Conservation (phyloP, 202 grass and related monocot genomes). For the Carex arenaria region DNA sequence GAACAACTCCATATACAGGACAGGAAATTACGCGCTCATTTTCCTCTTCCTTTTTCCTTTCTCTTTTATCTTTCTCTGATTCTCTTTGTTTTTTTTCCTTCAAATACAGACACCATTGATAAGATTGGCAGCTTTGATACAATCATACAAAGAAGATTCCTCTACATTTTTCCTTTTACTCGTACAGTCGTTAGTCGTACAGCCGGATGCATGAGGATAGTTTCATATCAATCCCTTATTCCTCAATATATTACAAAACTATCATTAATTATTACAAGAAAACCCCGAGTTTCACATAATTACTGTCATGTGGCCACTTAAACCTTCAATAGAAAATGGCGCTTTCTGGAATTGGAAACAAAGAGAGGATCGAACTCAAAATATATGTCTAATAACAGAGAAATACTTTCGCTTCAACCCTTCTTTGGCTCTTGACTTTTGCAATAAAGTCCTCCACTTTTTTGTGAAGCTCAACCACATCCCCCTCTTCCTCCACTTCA, state of each 20-base stretch:
- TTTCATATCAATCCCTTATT: slow-evolving; percentile 2
- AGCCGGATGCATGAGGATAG: neutral
- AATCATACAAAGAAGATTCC: slow-evolving; percentile 30
- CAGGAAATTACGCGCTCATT: neutral
- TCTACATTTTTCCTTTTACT: neutral
- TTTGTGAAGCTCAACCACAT: slow-evolving; percentile 57
- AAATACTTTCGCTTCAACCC: slow-evolving; percentile 49
- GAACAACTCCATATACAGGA: no score
- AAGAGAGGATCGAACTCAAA: neutral
- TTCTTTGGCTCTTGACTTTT: slow-evolving; percentile 82
- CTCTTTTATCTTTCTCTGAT: neutral
- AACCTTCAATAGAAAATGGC: neutral
- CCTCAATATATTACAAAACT: neutral
- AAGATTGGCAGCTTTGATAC: slow-evolving; percentile 24
- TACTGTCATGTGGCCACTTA: neutral
- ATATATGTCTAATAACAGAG: slow-evolving; percentile 11
- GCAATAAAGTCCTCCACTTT: slow-evolving; percentile 95
- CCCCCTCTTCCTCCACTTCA: slow-evolving; percentile 28
- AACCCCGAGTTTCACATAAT: neutral
- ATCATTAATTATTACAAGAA: neutral
- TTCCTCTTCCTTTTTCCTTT: neutral
- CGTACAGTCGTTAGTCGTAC: neutral
- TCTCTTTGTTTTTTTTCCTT: neutral
- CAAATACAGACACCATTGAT: neutral
- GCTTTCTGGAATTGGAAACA: neutral